Base-by-base conservation (phyloP, 257 asterid species). In the Capsicum chinense region DNA sequence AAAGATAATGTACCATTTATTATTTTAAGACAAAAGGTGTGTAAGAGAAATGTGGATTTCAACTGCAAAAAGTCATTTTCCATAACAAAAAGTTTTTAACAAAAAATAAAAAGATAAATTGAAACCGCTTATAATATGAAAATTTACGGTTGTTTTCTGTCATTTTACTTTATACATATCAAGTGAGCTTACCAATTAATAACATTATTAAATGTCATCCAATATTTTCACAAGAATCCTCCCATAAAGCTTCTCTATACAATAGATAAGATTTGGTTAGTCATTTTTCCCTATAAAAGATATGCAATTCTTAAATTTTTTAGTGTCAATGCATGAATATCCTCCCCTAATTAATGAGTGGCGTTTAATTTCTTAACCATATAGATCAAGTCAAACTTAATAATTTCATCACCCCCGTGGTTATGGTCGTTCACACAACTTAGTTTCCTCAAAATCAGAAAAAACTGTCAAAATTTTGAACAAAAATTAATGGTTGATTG, bases 141-240 rank as follows among this genome's bases (percentile, higher is more conserved):
- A 48, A 48, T 10, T 39, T 12, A 50, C 12, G 48, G n/a, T 14
- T 48, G 16, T 47, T 48, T 9, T 19, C 15, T 11, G 80, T 5
- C 80, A 19, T n/a, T 48, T 71, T 19, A 37, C 80, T 73, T 73
- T 3, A 47, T 73, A 48, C 42, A 5, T 67, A 50, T 37, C 16
- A 39, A 39, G 44, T 39, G 44, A 68, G 48, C 76, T 74, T 44
- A 50, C 80, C 19, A 74, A 48, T 74, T 70, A 70, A 70, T 70
- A 42, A 62, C 12, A 9, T 62, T 67, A 67, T 67, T 67, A 35
- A 73, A 73, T 73, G 57, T 73, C 42, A 73, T 48, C 80, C 80
- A 48, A 74, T 74, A 0, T 11, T 12, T 50, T 50, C 80, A 74
- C 80, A 74, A 74, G 80, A 74, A 74, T 74, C 80, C 62, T 12